Evolutionary conservation across 2,329 filamentous ascomycete genomes (phyloP).

Genomic region (Harringtonia aguacate): DNA sequence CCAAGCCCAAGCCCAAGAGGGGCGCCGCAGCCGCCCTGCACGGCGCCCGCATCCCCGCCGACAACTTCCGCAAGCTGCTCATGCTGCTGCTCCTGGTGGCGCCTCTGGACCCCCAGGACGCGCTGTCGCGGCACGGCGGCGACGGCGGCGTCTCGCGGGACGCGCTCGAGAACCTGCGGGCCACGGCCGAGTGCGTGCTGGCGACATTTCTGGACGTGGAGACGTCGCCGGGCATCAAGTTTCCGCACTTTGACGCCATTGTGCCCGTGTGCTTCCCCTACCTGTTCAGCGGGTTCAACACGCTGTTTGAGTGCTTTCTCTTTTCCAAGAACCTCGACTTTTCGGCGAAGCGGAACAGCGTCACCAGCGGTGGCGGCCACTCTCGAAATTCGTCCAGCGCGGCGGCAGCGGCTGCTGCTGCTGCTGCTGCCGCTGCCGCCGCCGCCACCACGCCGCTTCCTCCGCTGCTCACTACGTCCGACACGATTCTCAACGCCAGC

Average conservation of each 20-base stretch:
- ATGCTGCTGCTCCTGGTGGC: constrained; percentile 60
- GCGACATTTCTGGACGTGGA: constrained; percentile 57
- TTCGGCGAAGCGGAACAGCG: constrained; percentile 30
- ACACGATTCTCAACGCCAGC: constrained; percentile 53
- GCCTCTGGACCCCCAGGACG: constrained; percentile 54
- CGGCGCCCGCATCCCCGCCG: constrained; percentile 60
- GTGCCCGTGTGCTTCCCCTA: constrained; percentile 52
- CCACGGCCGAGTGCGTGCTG: constrained; percentile 53
- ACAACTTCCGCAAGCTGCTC: constrained; percentile 60
- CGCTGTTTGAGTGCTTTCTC: constrained; percentile 64
- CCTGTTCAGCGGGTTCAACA: constrained; percentile 56
- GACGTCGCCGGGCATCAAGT: constrained; percentile 51
- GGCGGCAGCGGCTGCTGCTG: neutral
- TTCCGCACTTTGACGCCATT: constrained; percentile 48
- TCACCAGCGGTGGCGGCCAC: neutral
- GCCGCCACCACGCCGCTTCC: constrained; percentile 3
- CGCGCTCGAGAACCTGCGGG: constrained; percentile 47
- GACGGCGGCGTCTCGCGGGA: constrained; percentile 43
- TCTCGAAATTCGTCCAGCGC: neutral
- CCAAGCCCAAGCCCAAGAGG: neutral
- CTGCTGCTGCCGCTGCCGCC: constrained; percentile 1
- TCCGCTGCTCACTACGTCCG: constrained; percentile 36
- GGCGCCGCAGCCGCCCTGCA: constrained; percentile 31
- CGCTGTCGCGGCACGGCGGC: constrained; percentile 49
- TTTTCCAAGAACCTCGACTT: constrained; percentile 64